phyloP scores from a whole-genome alignment of 2,329 filamentous ascomycete species.

The Teratosphaeria destructans region DNA sequence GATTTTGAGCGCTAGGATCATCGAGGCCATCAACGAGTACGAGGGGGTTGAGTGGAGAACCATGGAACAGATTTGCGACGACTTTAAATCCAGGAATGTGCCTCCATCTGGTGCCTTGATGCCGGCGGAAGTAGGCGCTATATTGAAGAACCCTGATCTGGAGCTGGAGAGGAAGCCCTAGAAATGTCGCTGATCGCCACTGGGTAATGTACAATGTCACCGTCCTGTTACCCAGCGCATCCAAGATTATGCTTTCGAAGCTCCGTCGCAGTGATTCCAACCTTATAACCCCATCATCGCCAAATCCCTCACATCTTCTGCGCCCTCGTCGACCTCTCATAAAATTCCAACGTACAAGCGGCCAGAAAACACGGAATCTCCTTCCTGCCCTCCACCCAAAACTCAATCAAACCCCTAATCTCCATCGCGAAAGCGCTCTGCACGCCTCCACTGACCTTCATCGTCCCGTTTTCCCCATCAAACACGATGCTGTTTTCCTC shows the following conservation, averaged over 20 bases:
- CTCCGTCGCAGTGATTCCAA: background rate
- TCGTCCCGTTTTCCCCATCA: constrained; percentile 86
- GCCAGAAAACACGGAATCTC: constrained; percentile 90
- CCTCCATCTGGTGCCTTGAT: constrained; percentile 50
- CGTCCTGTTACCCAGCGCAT: background rate
- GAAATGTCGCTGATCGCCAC: background rate
- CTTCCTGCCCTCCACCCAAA: constrained; percentile 90
- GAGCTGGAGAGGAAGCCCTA: constrained; percentile 21
- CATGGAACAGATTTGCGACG: constrained; percentile 61
- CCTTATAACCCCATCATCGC: background rate
- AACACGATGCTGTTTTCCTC: constrained; percentile 60
- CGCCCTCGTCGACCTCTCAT: constrained; percentile 50
- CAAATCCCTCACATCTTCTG: constrained; percentile 11
- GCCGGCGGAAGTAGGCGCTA: constrained; percentile 46
- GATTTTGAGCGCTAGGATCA: constrained; percentile 35
- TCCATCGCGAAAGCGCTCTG: constrained; percentile 75
- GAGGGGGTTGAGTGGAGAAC: constrained; percentile 57
- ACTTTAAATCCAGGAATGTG: constrained; percentile 58
- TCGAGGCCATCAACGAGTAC: constrained; percentile 57
- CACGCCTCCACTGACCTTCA: constrained; percentile 92
- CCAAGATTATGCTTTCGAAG: background rate
- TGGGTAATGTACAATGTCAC: background rate
- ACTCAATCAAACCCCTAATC: constrained; percentile 78
- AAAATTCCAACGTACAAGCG: constrained; percentile 86
- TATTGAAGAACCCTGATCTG: constrained; percentile 35